A percentile compares a stretch with the other conserved stretches of the same genome.
These are phyloP conservation scores for Penicillium griseofulvum DNA, from an alignment of 2,329 filamentous ascomycete genomes.

Conservation along the genomic window DNA sequence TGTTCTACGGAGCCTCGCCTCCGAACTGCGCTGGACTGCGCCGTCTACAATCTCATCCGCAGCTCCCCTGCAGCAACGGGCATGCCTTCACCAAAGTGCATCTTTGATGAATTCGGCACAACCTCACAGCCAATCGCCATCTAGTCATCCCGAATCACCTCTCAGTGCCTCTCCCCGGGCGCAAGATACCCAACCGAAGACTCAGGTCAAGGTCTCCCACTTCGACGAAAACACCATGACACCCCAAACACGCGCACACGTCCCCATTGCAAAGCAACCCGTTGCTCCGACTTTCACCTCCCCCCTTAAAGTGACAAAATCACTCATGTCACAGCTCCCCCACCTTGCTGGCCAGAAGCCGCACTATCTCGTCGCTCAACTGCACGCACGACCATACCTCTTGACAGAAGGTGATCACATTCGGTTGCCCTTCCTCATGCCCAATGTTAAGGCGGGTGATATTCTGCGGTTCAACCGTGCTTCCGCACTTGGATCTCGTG, in stretches of 20 bases:
- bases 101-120: conserved; percentile 22
- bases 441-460: conserved; percentile 74
- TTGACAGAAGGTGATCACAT: conserved; percentile 65
- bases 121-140: conserved; percentile 31
- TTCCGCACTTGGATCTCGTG: conserved; percentile 75
- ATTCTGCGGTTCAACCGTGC: conserved; percentile 85
- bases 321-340: conserved; percentile 44
- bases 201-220: conserved; percentile 8
- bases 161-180: conserved; percentile 26
- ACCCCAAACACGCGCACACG: conserved; percentile 25
- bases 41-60: conserved; percentile 22
- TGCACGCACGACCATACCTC: conserved; percentile 51
- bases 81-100: conserved; percentile 43
- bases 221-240: conserved; percentile 16
- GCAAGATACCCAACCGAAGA: conserved; percentile 24
- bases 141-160: conserved; percentile 30
- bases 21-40: conserved; percentile 27
- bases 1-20: conserved; percentile 30
- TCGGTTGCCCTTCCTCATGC: conserved; percentile 77
- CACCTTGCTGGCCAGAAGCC: conserved; percentile 45
- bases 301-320: conserved; percentile 42
- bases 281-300: conserved; percentile 37
- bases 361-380: conserved; percentile 49
- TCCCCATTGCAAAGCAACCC: conserved; percentile 34
- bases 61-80: conserved; percentile 35